phyloP scores from a whole-genome alignment of 2,329 filamentous ascomycete species.

The Penicillium sp. region DNA sequence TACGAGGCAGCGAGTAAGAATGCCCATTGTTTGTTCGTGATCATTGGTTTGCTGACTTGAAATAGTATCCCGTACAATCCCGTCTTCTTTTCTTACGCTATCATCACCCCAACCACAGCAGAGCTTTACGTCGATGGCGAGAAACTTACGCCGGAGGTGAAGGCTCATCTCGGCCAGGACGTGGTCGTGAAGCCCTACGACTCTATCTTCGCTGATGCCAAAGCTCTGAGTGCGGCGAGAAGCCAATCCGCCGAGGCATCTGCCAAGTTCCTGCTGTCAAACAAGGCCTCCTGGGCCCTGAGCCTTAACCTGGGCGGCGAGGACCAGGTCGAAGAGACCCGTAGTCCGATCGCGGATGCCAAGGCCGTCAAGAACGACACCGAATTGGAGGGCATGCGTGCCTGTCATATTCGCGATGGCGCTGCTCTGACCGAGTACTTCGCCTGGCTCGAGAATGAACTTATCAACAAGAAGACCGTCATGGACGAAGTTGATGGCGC shows the following conservation, averaged over 20 bases:
- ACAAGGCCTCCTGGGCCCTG: slow-evolving; percentile 86
- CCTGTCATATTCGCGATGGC: slow-evolving; percentile 89
- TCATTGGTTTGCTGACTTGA: slow-evolving; percentile 1
- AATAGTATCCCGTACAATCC: slow-evolving; percentile 86
- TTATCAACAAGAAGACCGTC: slow-evolving; percentile 65
- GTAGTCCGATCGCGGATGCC: slow-evolving; percentile 81
- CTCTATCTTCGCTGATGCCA: slow-evolving; percentile 73
- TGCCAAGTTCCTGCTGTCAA: slow-evolving; percentile 76
- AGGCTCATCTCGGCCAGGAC: slow-evolving; percentile 63
- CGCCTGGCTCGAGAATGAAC: slow-evolving; percentile 89
- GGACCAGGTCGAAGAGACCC: slow-evolving; percentile 74
- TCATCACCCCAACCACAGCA: slow-evolving; percentile 70
- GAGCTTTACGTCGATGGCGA: slow-evolving; percentile 79
- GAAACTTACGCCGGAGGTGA: slow-evolving; percentile 67
- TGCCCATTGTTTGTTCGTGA: neutral
- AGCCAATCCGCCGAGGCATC: slow-evolving; percentile 39
- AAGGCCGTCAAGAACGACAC: slow-evolving; percentile 92
- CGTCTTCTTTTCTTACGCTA: slow-evolving; percentile 95
- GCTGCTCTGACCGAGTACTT: slow-evolving; percentile 89
- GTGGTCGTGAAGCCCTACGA: slow-evolving; percentile 78
- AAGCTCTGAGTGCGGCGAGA: slow-evolving; percentile 53
- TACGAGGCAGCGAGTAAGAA: slow-evolving; percentile 75
- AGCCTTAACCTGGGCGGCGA: slow-evolving; percentile 82
- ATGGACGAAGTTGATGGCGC: slow-evolving; percentile 89
- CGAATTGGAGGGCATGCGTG: slow-evolving; percentile 86